Evolutionary conservation across 371 early-diverging fungal species (phyloP).

Genomic region (Actinomortierella ambigua): DNA sequence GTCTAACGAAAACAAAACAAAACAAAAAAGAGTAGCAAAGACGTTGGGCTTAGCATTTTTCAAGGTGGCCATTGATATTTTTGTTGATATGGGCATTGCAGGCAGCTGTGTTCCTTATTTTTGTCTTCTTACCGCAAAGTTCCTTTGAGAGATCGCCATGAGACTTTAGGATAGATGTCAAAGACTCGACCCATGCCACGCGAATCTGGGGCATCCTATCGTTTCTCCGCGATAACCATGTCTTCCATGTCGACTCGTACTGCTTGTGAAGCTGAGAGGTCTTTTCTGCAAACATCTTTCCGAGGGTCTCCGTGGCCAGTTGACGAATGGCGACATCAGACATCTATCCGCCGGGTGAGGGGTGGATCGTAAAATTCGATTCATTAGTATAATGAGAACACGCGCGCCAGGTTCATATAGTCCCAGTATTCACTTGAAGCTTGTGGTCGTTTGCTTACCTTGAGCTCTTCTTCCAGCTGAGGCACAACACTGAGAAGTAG

Average conservation of each 20-base stretch:
- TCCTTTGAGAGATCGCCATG: conserved; percentile 75
- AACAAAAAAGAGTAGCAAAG: too few relatives aligned
- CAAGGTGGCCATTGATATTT: too few relatives aligned
- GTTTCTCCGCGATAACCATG: conserved; percentile 82
- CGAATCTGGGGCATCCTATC: conserved; percentile 78
- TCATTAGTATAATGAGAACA: too few relatives aligned
- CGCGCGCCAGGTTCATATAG: too few relatives aligned
- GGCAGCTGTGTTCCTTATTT: conserved; percentile 5
- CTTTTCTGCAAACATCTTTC: conserved; percentile 83
- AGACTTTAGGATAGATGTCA: conserved; percentile 62
- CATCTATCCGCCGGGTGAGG: conserved; percentile 6
- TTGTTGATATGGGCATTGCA: too few relatives aligned
- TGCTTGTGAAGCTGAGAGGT: conserved; percentile 69
- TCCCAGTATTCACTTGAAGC: too few relatives aligned
- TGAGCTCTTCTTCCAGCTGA: conserved; percentile 92
- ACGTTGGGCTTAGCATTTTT: too few relatives aligned
- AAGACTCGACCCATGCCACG: conserved; percentile 76
- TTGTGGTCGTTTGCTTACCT: conserved; percentile 46
- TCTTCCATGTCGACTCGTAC: conserved; percentile 86
- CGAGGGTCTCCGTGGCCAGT: conserved; percentile 80
- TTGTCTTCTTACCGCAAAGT: conserved; percentile 59
- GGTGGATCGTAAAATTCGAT: too few relatives aligned
- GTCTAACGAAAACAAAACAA: conserved; percentile 38
- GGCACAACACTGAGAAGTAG: conserved; percentile 91
- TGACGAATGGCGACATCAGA: conserved; percentile 66